A percentile compares a stretch with the other conserved stretches of the same genome.
Evolutionary conservation across 2,329 filamentous ascomycete species (phyloP).

Genomic region (Talaromyces sp.): DNA sequence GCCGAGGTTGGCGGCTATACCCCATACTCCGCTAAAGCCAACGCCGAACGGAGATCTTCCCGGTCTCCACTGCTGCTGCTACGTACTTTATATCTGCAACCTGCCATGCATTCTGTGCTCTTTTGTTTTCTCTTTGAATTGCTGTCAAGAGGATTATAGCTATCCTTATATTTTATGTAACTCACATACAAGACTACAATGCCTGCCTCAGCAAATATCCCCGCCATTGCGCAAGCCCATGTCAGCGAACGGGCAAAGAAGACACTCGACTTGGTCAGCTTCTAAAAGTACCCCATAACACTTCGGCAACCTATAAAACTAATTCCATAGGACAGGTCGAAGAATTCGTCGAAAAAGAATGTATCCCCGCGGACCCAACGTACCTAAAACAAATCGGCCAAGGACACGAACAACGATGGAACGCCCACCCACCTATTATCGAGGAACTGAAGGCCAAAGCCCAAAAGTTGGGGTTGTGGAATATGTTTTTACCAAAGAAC

Average conservation of each 20-base stretch:
- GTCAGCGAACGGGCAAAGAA: slow-evolving; percentile 82
- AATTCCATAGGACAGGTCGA: slow-evolving; percentile 57
- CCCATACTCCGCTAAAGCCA: slow-evolving; percentile 12
- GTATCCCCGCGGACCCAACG: slow-evolving; percentile 76
- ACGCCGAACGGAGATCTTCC: neutral
- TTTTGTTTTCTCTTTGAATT: neutral
- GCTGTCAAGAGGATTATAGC: neutral
- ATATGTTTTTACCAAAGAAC: slow-evolving; percentile 92
- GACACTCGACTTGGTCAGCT: slow-evolving; percentile 70
- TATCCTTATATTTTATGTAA: neutral
- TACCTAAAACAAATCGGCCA: slow-evolving; percentile 73
- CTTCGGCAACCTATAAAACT: no score
- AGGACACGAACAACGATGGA: slow-evolving; percentile 67
- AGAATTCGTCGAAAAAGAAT: slow-evolving; percentile 96
- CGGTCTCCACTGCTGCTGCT: neutral
- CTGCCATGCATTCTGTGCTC: neutral
- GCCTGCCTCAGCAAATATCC: slow-evolving; percentile 51
- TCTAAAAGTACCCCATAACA: slow-evolving; percentile 18
- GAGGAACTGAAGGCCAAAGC: slow-evolving; percentile 88
- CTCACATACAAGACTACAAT: slow-evolving; percentile 28
- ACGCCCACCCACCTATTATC: slow-evolving; percentile 70
- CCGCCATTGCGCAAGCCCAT: slow-evolving; percentile 54
- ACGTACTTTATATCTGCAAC: neutral
- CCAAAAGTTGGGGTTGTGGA: slow-evolving; percentile 82
- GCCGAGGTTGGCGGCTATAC: slow-evolving; percentile 14